Conservation (phyloP, 192 early-diverging fungal genomes). For the Coemansia sp. region DNA sequence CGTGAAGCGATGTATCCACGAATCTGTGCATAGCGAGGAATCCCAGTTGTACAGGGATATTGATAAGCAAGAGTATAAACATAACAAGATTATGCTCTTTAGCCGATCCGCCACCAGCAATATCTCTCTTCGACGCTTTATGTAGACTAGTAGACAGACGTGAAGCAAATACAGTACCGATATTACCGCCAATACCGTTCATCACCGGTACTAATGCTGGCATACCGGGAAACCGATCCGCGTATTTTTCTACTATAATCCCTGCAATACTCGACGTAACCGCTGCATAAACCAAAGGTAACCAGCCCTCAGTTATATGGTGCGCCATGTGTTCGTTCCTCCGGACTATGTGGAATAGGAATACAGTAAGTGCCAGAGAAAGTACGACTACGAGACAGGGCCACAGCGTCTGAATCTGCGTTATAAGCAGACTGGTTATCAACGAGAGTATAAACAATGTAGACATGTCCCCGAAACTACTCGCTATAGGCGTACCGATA, state of each 20-base stretch:
- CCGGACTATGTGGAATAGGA: slow-evolving; percentile 53
- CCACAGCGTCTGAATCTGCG: slow-evolving; percentile 10
- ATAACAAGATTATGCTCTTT: slow-evolving; percentile 57
- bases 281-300: slow-evolving; percentile 76
- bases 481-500: slow-evolving; percentile 53
- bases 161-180: slow-evolving; percentile 79
- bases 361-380: slow-evolving; percentile 52
- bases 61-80: slow-evolving; percentile 65
- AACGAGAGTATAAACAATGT: slow-evolving; percentile 44
- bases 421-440: slow-evolving; percentile 20
- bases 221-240: slow-evolving; percentile 35
- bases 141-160: slow-evolving; percentile 77
- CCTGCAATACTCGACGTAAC: slow-evolving; percentile 64
- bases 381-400: slow-evolving; percentile 52
- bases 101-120: slow-evolving; percentile 33
- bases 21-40: slow-evolving; percentile 60
- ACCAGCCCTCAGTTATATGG: slow-evolving; percentile 74
- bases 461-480: slow-evolving; percentile 57
- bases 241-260: slow-evolving; percentile 39
- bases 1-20: slow-evolving; percentile 53
- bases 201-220: slow-evolving; percentile 54
- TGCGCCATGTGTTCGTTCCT: slow-evolving; percentile 65
- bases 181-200: slow-evolving; percentile 70
- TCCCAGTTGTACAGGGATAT: slow-evolving; percentile 67
- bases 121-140: slow-evolving; percentile 11